Percentiles rank a stretch among this genome's conserved stretches.
These are phyloP conservation scores for Sphagnum tenellum DNA, from an alignment of 225 moss, liverwort and hornwort species.

Conservation along the genomic window DNA sequence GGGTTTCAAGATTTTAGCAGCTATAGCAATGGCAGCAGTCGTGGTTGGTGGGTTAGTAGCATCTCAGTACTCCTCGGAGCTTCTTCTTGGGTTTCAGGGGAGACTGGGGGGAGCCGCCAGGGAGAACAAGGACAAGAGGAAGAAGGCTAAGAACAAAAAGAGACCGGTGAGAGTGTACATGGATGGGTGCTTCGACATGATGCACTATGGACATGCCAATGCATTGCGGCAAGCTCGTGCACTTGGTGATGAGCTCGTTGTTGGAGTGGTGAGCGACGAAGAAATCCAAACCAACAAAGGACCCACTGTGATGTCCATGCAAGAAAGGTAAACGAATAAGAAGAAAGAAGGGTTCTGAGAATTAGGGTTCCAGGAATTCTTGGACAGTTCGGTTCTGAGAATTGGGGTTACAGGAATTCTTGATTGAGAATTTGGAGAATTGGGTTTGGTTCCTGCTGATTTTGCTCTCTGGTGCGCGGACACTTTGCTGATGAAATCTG, in stretches of 20 bases:
- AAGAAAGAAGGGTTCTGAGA: no score
- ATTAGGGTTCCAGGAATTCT: no score
- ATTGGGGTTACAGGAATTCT: no score
- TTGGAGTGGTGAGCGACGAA: constrained; percentile 84
- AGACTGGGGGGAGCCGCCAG: no score
- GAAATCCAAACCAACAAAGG: constrained; percentile 94
- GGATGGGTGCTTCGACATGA: constrained; percentile 98
- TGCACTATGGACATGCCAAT: constrained; percentile 98
- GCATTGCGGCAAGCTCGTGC: constrained; percentile 86
- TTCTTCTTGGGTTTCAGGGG: constrained; percentile 14
- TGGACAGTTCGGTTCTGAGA: no score
- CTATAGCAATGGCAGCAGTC: constrained; percentile 34
- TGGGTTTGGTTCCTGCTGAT: no score
- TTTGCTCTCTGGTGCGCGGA: no score
- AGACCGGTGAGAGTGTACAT: constrained; percentile 93
- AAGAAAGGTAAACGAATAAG: constrained; percentile 57
- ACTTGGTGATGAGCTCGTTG: constrained; percentile 84
- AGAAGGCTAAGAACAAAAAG: constrained; percentile 14
- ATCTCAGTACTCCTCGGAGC: constrained; percentile 7
- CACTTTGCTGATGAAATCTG: no score
- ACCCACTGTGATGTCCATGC: constrained; percentile 97
- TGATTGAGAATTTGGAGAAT: background rate
- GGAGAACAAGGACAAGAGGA: constrained; percentile 3
- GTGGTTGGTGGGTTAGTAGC: constrained; percentile 24
- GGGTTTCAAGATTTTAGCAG: constrained; percentile 35